Conservation (phyloP, 2,329 filamentous ascomycete species). For the Pseudocercospora pini-densiflorae region DNA sequence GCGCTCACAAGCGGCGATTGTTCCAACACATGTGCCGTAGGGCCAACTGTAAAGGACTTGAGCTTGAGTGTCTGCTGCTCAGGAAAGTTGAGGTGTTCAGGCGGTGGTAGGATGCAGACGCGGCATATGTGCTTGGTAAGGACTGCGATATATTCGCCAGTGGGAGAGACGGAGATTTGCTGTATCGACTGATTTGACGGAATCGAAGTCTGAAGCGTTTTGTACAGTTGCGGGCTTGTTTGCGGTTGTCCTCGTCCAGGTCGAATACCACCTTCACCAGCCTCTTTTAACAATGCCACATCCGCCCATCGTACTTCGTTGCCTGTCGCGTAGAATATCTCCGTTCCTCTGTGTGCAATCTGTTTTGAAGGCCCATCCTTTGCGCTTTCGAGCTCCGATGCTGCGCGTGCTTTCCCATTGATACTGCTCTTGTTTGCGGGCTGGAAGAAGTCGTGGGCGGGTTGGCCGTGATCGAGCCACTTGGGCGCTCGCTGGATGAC, state of each 20-base stretch:
- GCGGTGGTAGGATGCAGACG: constrained; percentile 81
- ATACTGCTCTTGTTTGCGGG: constrained; percentile 35
- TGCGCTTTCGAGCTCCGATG: constrained; percentile 14
- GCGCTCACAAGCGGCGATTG: constrained; percentile 79
- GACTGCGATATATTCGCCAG: constrained; percentile 80
- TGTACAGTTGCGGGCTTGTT: constrained; percentile 26
- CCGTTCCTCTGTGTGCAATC: constrained; percentile 80
- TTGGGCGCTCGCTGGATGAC: constrained; percentile 82
- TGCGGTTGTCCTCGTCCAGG: constrained; percentile 16
- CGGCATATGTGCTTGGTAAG: constrained; percentile 87
- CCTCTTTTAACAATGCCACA: constrained; percentile 75
- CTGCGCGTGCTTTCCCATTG: constrained; percentile 9
- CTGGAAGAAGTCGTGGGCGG: constrained; percentile 78
- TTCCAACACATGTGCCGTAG: constrained; percentile 87
- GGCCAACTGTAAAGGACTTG: constrained; percentile 89
- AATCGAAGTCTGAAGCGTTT: constrained; percentile 71
- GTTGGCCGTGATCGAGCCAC: constrained; percentile 80
- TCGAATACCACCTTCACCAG: constrained; percentile 22
- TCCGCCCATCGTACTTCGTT: constrained; percentile 93
- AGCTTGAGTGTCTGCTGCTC: constrained; percentile 74
- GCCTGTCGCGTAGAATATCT: constrained; percentile 86
- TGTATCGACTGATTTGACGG: constrained; percentile 72
- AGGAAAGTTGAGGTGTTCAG: constrained; percentile 71
- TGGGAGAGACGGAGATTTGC: constrained; percentile 83
- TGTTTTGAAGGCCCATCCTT: constrained; percentile 58